Evolutionary conservation across 768 basidiomycete genomes (phyloP).

Genomic region (Sistotremastrum niveocremeum): DNA sequence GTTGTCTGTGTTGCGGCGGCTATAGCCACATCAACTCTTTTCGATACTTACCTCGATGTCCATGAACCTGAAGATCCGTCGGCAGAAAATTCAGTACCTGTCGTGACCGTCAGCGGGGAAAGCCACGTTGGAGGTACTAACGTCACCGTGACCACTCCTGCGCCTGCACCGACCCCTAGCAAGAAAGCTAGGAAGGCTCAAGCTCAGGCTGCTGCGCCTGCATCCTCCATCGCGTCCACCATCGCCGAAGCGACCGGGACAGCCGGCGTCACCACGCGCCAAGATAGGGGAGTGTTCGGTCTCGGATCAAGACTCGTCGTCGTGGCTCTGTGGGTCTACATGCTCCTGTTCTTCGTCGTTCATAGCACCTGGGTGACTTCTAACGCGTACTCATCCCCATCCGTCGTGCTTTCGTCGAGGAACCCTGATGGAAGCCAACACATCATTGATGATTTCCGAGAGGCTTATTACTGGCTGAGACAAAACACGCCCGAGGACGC

Average conservation of each 20-base stretch:
- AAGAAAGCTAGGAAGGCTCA: constrained; percentile 46
- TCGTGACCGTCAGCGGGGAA: constrained; percentile 21
- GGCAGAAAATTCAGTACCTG: constrained; percentile 3
- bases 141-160: constrained; percentile 13
- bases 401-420: constrained; percentile 79
- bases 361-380: constrained; percentile 98
- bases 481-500: constrained; percentile 88
- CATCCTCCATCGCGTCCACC: constrained; percentile 12
- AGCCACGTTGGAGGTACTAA: constrained; percentile 14
- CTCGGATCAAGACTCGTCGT: constrained; percentile 72
- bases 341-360: constrained; percentile 83
- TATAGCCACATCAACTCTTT: constrained; percentile 73
- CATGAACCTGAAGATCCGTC: constrained; percentile 37
- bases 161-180: constrained; percentile 19
- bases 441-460: constrained; percentile 98
- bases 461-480: constrained; percentile 97
- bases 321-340: constrained; percentile 54
- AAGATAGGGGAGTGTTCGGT: constrained; percentile 60
- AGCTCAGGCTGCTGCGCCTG: constrained; percentile 25
- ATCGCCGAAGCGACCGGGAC: constrained; percentile 23
- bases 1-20: constrained; percentile 92
- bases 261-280: constrained; percentile 18
- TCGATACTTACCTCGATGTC: constrained; percentile 87
- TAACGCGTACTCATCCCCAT: constrained; percentile 91
- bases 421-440: constrained; percentile 77